Base-by-base conservation (phyloP, 2,329 filamentous ascomycete genomes). In the Xylaria sp. region DNA sequence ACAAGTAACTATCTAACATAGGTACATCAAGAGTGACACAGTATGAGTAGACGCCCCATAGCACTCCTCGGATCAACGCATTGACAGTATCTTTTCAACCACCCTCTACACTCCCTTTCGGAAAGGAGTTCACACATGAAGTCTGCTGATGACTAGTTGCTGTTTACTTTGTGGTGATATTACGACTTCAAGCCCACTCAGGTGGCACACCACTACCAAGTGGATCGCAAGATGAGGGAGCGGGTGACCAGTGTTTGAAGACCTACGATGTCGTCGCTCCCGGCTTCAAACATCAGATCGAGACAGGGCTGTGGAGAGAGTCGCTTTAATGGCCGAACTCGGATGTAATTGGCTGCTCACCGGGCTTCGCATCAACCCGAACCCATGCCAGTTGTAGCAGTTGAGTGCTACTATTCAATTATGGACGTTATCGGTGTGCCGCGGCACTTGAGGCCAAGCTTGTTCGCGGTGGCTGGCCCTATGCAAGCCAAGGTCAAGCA, bases 291-390 rank as follows among this genome's bases (percentile, higher is more conserved):
- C 15, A 30, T 30, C 25, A 30, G 13, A 50, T 50, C 9, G 25
- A 28, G 23, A n/a, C 13, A 0, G 32, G 32, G 18, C 12, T 58
- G 25, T 46, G 61, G 61, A 58, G 41, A 30, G 23, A 43, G 32
- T 30, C 8, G 4, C 15, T 50, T 45, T 10, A 39, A n/a, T 25
- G 13, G 32, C 53, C 15, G 46, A 39, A 50, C 32, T 32, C 30
- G 32, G 43, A 20, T 45, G 28, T 23, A 4, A 64, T 58, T 55
- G 39, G 60, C 39, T 30, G 39, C 60, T 56, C 60, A 63, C 60
- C 48, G 10, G 48, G 34, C 23, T 36, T 53, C 25, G 18, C 41
- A 18, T 57, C 41, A 48, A 7, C 41, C 13, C 10, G 10, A 41
- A 36, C 23, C 41, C n/a, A 56, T 57, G 46, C 46, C 46, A 8